Conservation (phyloP, 306 rosid species). For the Prunus campanulata region DNA sequence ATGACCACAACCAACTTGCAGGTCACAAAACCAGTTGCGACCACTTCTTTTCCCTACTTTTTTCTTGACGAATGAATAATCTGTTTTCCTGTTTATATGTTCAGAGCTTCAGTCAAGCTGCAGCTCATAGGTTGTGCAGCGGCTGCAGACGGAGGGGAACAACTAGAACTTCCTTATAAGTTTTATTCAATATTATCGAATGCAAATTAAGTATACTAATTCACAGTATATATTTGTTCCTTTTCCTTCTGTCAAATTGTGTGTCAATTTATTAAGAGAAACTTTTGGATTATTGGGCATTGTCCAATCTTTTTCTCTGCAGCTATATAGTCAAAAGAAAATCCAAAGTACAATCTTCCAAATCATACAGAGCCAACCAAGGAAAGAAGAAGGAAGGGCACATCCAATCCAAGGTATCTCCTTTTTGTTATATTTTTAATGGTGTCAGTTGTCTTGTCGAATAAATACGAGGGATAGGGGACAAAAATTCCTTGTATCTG, state of each 20-base stretch:
- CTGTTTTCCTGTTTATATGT: not conserved
- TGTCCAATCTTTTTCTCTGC: not conserved
- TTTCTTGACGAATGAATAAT: not conserved
- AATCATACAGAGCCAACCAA: not conserved
- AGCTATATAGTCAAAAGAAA: not conserved
- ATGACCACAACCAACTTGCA: not conserved
- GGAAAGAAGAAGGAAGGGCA: slow-evolving; percentile 1
- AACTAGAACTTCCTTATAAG: not conserved
- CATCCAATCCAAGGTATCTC: not conserved
- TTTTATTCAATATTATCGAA: not conserved
- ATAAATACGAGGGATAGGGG: no score
- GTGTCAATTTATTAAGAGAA: not conserved
- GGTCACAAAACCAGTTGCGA: not conserved
- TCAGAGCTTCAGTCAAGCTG: slow-evolving; percentile 1
- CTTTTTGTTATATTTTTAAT: not conserved
- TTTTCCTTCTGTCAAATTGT: not conserved
- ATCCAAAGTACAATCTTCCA: not conserved
- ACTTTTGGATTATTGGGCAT: not conserved
- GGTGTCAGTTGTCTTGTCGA: not conserved
- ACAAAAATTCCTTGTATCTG: slow-evolving; percentile 6
- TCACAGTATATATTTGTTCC: not conserved
- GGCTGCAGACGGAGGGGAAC: not conserved
- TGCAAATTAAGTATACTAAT: not conserved
- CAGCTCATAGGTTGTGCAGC: not conserved
- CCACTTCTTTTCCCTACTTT: not conserved